Evolutionary conservation across 2,329 filamentous ascomycete genomes (phyloP), one percentile per base, ranked within the genome.

Genomic region (Thelonectria discophora): DNA sequence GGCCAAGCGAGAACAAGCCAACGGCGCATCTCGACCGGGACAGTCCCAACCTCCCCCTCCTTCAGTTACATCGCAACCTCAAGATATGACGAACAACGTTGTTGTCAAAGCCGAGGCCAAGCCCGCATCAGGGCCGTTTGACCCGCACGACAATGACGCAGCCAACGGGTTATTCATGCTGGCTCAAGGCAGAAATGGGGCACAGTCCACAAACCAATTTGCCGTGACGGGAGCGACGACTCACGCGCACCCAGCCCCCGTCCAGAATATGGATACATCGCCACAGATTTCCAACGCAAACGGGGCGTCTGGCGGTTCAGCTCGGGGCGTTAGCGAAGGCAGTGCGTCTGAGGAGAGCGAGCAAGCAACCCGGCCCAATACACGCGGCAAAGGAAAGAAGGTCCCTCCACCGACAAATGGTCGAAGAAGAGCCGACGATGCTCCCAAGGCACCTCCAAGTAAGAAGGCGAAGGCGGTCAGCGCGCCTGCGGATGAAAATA

Each of bases 161-260:
- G 95, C 94, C 53, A 98, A 97, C 75, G 94, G 95, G 30, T 83
- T 99, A 1, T 96, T 93, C 71, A 90, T 97, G 86, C 84, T 99
- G 60, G 94, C 95, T 1, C 90, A 76, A 79, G 88, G 79, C 84
- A 89, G 74, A 78, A 88, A 80, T 82, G 86, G 79, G 79, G 84
- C 75, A 62, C 87, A 81, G 65, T 77, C 80, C 13, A 71, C 80
- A 17, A 81, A 78, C 66, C 83, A 78, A 69, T 84, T 86, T 79
- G 71, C 81, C 67, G 76, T 71, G 5, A 79, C 80, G 46, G 79
- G 79, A 43, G 80, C 84, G 50, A 79, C 81, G 17, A 79, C 80
- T 7, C 82, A 85, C 71, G 81, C 80, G 45, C 86, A 84, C 59
- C 79, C 79, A n/a, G 76, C 78, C 8, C 72, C 78, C 2, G 72